These are phyloP conservation scores for Protea cynaroides DNA, from an alignment of 164 flowering plant genomes.

Conservation along the genomic window DNA sequence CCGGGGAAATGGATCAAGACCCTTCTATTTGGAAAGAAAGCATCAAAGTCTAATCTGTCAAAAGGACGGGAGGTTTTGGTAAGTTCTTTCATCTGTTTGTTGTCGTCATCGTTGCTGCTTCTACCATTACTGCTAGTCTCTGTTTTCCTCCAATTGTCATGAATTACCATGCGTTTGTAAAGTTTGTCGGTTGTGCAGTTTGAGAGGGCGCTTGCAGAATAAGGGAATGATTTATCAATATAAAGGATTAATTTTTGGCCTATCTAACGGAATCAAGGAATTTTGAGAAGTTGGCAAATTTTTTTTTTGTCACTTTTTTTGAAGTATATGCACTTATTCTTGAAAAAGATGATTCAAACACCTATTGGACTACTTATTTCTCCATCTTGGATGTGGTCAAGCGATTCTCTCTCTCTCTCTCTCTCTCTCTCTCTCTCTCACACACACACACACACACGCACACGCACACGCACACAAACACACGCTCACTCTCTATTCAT, in stretches of 20 bases:
- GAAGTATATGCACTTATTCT: not conserved
- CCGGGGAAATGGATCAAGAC: conserved; percentile 90
- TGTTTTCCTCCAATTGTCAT: not conserved
- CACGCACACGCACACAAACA: no score
- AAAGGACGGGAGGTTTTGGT: conserved; percentile 48
- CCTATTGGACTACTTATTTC: not conserved
- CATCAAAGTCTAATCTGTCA: conserved; percentile 43
- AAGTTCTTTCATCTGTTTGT: not conserved
- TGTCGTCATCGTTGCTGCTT: not conserved
- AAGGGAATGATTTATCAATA: not conserved
- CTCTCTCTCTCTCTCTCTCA: no score
- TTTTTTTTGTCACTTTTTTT: not conserved
- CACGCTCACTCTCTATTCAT: no score
- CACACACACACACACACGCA: no score
- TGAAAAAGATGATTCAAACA: not conserved
- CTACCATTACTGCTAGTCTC: not conserved
- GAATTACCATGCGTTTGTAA: not conserved
- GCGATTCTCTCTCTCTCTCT: not conserved
- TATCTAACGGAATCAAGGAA: not conserved
- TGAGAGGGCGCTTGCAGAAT: not conserved
- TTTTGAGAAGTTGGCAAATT: not conserved
- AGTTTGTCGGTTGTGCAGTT: not conserved
- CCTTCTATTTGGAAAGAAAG: conserved; percentile 75
- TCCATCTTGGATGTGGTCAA: not conserved
- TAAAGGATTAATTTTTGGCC: not conserved